Percentiles rank a stretch among this genome's conserved stretches.
Conservation (phyloP, 768 basidiomycete genomes). For the Rhodotorula taiwanensis region DNA sequence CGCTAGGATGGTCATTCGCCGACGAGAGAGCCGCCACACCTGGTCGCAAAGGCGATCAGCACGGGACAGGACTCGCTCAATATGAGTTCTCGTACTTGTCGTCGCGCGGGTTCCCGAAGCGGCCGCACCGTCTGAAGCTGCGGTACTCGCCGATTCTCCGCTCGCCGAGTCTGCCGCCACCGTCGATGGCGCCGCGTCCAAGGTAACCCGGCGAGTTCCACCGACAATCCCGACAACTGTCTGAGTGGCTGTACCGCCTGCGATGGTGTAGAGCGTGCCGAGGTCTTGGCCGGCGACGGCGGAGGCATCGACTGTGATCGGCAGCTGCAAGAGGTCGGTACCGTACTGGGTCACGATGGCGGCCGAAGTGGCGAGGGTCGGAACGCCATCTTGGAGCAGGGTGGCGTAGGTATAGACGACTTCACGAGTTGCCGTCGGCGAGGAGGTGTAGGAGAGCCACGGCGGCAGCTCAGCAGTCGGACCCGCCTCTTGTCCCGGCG, state of each 20-base stretch:
- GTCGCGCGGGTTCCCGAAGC: too few relatives aligned
- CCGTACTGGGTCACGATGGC: constrained; percentile 16
- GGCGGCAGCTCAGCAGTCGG: constrained; percentile 2
- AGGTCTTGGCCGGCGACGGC: constrained; percentile 6
- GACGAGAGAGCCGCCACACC: too few relatives aligned
- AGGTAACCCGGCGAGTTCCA: constrained; percentile 18
- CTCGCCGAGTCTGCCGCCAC: too few relatives aligned
- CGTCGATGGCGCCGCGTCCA: too few relatives aligned
- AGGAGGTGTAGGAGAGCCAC: constrained; percentile 19
- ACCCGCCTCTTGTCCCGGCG: too few relatives aligned
- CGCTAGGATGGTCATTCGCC: too few relatives aligned
- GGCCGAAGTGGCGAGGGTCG: constrained; percentile 1
- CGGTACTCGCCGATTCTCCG: too few relatives aligned
- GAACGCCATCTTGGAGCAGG: constrained; percentile 6
- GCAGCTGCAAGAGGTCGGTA: constrained; percentile 20
- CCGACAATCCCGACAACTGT: constrained; percentile 11
- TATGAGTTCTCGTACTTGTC: too few relatives aligned
- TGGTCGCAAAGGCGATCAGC: too few relatives aligned
- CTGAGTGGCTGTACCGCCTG: constrained; percentile 12
- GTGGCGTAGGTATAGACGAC: constrained; percentile 19
- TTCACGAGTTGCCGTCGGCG: constrained; percentile 16
- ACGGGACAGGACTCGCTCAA: too few relatives aligned
- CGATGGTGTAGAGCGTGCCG: constrained; percentile 19
- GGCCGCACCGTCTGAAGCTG: too few relatives aligned
- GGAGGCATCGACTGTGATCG: constrained; percentile 17